Base-by-base conservation (phyloP, 23 red algal genomes). In the Gracilaria vermiculophylla region DNA sequence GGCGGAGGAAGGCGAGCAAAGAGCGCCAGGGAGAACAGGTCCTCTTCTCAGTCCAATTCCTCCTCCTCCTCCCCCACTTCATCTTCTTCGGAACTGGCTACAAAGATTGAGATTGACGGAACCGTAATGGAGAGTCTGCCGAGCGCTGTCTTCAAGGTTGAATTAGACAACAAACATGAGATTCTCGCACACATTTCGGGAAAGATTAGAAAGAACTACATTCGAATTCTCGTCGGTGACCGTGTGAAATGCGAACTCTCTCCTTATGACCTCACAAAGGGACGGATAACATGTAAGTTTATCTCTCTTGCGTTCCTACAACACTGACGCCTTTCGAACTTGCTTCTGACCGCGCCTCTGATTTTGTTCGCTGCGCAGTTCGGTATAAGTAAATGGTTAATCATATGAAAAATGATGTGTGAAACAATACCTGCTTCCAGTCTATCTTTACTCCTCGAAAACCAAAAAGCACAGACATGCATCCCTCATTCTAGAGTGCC, bases 171-270 rank as follows among this genome's bases (percentile, higher is more conserved):
- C 56, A 81, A 82, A 14, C 27, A 21, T 11, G 31, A 81, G 71
- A 36, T 98, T 31, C 80, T 92, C 13, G 93, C 92, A n/a, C 96
- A 98, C 31, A 94, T 98, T 54, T 86, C 83, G 29, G 96, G 96
- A 25, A 92, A 85, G 80, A 94, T 98, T 54, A 67, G 96, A 43
- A 98, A 98, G 83, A 98, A 98, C 65, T 94, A 81, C 82, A 94
- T 98, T 69, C 87, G 89, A 52, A 94, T 94, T 80, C 92, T 98
- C 28, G 96, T 95, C 24, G 96, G 96, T 34, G 96, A 98, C 67
- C 81, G 73, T 19, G 96, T 98, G 19, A 64, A 76, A n/a, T 93
- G 94, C 42, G 89, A 95, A 33, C 64, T 98, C 16, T 92, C 84
- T 23, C 96, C 96, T 49, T 98, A 98, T 64, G 96, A 98, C 67